phyloP scores from a whole-genome alignment of 768 basidiomycete genomes.

The Leccinum ochraceum region DNA sequence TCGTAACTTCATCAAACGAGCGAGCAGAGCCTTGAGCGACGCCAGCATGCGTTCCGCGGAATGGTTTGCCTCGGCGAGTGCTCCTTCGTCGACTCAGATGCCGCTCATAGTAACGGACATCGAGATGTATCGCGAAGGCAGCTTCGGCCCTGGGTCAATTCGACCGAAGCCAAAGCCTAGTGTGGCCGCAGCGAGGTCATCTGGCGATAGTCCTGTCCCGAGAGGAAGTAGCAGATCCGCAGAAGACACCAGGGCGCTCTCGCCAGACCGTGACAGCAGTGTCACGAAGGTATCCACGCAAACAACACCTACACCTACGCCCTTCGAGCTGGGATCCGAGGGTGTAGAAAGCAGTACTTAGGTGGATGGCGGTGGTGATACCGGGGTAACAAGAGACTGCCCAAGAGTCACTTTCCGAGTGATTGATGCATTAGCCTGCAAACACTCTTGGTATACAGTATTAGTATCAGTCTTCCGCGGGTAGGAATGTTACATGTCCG shows the following conservation, averaged over 20 bases:
- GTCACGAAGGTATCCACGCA: constrained; percentile 38
- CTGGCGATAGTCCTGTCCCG: constrained; percentile 1
- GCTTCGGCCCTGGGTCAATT: constrained; percentile 6
- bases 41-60: constrained; percentile 34
- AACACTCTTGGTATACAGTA: constrained; percentile 13
- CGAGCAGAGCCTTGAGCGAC: constrained; percentile 27
- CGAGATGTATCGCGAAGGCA: constrained; percentile 29
- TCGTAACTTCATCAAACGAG: constrained; percentile 20
- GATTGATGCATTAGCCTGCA: constrained; percentile 2
- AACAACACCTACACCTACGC: constrained; percentile 36
- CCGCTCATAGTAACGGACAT: constrained; percentile 25
- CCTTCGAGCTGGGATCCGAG: constrained; percentile 27
- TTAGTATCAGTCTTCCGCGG: constrained; percentile 11
- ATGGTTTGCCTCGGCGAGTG: constrained; percentile 28
- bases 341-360: background rate
- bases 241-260: constrained; percentile 1
- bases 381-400: constrained; percentile 8
- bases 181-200: background rate
- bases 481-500: constrained; percentile 3
- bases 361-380: constrained; percentile 20
- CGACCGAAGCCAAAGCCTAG: background rate
- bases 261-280: constrained; percentile 23
- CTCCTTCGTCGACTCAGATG: constrained; percentile 11
- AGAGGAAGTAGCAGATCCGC: constrained; percentile 5
- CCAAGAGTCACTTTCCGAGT: background rate